Conservation (phyloP, 1,284 basidiomycete species). For the Gomphus bonarii region DNA sequence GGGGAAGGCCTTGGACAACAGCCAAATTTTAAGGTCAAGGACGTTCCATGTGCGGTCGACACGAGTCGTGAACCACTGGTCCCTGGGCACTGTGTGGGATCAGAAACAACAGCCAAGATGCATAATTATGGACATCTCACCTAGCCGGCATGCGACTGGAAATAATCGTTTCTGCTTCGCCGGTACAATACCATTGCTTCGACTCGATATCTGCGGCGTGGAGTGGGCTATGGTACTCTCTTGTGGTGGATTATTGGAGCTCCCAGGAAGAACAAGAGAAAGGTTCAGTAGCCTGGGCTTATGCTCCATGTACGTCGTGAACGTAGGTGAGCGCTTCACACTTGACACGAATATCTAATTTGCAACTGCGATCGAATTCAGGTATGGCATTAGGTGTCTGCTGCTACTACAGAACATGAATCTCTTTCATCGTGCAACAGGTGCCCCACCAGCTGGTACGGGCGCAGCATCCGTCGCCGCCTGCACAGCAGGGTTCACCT, state of each 20-base stretch:
- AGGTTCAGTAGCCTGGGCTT: background rate
- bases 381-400: background rate
- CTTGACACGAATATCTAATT: background rate
- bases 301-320: background rate
- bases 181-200: background rate
- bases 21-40: slow-evolving; percentile 46
- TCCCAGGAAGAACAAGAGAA: background rate
- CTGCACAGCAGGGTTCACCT: slow-evolving; percentile 77
- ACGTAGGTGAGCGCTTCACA: background rate
- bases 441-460: slow-evolving; percentile 35
- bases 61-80: slow-evolving; percentile 64
- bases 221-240: background rate
- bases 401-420: background rate
- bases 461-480: slow-evolving; percentile 52
- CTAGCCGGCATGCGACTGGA: slow-evolving; percentile 41
- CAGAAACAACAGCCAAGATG: background rate
- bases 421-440: background rate
- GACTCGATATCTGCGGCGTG: background rate
- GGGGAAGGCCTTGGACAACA: slow-evolving; percentile 45
- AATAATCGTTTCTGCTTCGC: slow-evolving; percentile 11
- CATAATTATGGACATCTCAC: slow-evolving; percentile 27
- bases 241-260: background rate
- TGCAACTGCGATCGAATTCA: background rate
- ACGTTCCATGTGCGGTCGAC: slow-evolving; percentile 48
- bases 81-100: slow-evolving; percentile 42